phyloP scores from a whole-genome alignment of 2,329 filamentous ascomycete species.

The Paraconiothyrium brasiliense region DNA sequence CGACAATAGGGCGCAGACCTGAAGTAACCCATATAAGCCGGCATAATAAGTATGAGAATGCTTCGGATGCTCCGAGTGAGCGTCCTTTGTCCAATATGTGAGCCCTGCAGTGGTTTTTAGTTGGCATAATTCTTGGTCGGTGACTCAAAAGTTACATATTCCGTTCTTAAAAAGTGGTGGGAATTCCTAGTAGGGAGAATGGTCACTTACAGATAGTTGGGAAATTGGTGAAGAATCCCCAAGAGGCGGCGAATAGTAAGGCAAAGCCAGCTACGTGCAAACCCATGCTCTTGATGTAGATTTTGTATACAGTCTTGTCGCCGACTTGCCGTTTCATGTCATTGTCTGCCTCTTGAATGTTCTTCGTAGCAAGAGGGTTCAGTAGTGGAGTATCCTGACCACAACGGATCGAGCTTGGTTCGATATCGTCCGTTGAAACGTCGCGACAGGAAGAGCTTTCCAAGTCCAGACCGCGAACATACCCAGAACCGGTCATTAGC shows the following conservation, averaged over 20 bases:
- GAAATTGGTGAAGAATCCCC: slow-evolving; percentile 26
- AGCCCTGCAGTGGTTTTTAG: slow-evolving; percentile 13
- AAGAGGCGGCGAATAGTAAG: slow-evolving; percentile 17
- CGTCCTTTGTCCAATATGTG: slow-evolving; percentile 23
- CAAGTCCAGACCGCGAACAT: slow-evolving; percentile 43
- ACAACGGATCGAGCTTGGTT: neutral
- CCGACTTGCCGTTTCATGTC: slow-evolving; percentile 20
- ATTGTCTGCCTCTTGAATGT: neutral
- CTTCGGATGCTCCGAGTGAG: slow-evolving; percentile 8
- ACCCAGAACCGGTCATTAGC: slow-evolving; percentile 32
- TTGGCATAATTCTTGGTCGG: neutral
- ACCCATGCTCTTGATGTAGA: slow-evolving; percentile 24
- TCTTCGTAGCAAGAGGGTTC: neutral
- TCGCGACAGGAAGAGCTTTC: slow-evolving; percentile 1
- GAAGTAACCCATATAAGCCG: slow-evolving; percentile 26
- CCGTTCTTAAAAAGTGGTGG: no score
- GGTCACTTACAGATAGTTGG: slow-evolving; percentile 19
- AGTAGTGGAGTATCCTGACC: neutral
- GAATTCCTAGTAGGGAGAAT: neutral
- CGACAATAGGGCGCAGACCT: slow-evolving; percentile 17
- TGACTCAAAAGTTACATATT: no score
- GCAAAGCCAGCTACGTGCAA: slow-evolving; percentile 8
- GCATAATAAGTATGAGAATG: slow-evolving; percentile 22
- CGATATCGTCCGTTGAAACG: neutral
- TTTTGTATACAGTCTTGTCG: slow-evolving; percentile 25